A percentile compares a stretch with the other conserved stretches of the same genome.
phyloP scores from a whole-genome alignment of 306 rosid species.

The Ormosia semicastrata region DNA sequence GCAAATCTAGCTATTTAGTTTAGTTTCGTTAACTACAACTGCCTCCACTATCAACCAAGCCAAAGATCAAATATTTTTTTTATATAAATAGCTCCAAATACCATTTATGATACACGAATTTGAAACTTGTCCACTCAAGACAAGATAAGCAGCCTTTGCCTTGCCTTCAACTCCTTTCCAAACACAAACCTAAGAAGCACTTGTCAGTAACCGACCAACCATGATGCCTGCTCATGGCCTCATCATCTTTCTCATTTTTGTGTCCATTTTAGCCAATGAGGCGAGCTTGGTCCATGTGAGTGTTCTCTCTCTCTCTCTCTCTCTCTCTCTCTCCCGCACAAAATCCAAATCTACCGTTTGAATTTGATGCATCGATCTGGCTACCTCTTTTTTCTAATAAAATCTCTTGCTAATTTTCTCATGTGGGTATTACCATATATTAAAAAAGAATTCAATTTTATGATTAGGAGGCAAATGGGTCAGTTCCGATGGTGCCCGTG shows the following conservation, averaged over 20 bases:
- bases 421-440: slow-evolving; percentile 33
- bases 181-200: slow-evolving; percentile 33
- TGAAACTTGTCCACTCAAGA: slow-evolving; percentile 22
- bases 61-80: not conserved
- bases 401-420: not conserved
- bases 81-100: slow-evolving; percentile 15
- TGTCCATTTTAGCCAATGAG: slow-evolving; percentile 52
- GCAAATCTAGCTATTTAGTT: slow-evolving; percentile 7
- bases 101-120: slow-evolving; percentile 41
- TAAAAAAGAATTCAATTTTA: slow-evolving; percentile 39
- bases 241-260: slow-evolving; percentile 57
- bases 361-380: slow-evolving; percentile 14
- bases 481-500: slow-evolving; percentile 63
- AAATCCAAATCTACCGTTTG: not conserved
- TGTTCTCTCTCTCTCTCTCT: not conserved
- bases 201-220: slow-evolving; percentile 37
- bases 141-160: slow-evolving; percentile 23
- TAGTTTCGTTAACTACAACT: not conserved
- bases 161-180: not conserved
- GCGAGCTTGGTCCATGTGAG: slow-evolving; percentile 62
- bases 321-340: not conserved
- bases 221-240: slow-evolving; percentile 60
- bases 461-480: slow-evolving; percentile 69
- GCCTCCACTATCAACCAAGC: slow-evolving; percentile 1
- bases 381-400: not conserved